Conservation (phyloP, 805 yeast genomes). For the Candida lessepsii region DNA sequence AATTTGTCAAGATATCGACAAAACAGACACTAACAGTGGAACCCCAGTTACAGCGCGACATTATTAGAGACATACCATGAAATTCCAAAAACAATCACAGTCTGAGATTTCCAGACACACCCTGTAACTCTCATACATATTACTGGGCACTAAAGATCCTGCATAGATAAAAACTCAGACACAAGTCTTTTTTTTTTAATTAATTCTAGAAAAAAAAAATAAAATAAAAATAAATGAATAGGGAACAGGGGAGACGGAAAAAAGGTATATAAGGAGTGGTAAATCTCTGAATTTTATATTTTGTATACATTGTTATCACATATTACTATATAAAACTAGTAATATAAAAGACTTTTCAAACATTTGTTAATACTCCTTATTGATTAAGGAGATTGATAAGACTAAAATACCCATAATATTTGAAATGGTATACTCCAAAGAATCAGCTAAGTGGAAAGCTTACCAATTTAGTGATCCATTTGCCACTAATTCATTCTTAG, state of each 20-base stretch:
- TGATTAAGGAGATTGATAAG: background rate
- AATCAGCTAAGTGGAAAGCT: slow-evolving; percentile 56
- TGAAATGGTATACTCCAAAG: slow-evolving; percentile 34
- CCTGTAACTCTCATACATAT: background rate
- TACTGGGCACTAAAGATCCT: background rate
- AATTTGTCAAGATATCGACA: no score
- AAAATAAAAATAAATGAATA: slow-evolving; percentile 1
- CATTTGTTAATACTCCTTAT: background rate
- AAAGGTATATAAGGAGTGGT: slow-evolving; percentile 5
- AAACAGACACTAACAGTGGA: background rate
- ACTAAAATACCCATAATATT: background rate
- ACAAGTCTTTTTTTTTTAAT: slow-evolving; percentile 4
- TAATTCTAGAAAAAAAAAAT: background rate
- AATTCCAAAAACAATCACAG: background rate
- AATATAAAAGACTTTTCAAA: background rate
- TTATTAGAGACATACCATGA: background rate
- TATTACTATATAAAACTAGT: no score
- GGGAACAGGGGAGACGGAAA: slow-evolving; percentile 2
- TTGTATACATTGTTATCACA: background rate
- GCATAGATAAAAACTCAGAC: slow-evolving; percentile 2
- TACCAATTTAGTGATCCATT: slow-evolving; percentile 66
- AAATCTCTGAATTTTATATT: slow-evolving; percentile 4
- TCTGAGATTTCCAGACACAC: slow-evolving; percentile 7
- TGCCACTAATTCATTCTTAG: slow-evolving; percentile 57
- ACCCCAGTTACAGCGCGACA: background rate